These are phyloP conservation scores for Kwoniella sp. DNA, from an alignment of 768 basidiomycete genomes.

Conservation along the genomic window DNA sequence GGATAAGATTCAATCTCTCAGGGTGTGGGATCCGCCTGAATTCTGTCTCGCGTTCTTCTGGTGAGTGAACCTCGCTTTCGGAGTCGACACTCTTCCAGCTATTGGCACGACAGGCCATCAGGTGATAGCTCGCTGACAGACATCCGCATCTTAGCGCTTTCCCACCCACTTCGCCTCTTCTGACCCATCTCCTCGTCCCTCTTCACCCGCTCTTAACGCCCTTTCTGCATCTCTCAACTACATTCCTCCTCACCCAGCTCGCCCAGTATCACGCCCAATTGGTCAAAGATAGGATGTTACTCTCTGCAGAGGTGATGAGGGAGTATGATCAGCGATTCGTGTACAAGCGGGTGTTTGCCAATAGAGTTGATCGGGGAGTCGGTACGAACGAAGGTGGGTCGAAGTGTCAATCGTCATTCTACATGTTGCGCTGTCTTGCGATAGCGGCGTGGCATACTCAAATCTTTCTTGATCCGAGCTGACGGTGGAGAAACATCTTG, in stretches of 20 bases:
- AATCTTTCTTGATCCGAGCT: neutral
- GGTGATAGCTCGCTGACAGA: neutral
- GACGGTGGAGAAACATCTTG: neutral
- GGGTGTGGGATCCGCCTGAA: slow-evolving; percentile 54
- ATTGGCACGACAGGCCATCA: too few relatives aligned
- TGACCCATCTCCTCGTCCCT: slow-evolving; percentile 45
- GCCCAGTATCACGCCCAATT: slow-evolving; percentile 45
- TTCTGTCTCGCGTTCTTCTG: slow-evolving; percentile 54
- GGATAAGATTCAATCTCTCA: slow-evolving; percentile 48
- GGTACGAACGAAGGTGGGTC: slow-evolving; percentile 49
- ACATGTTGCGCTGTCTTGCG: too few relatives aligned
- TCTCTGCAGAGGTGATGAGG: slow-evolving; percentile 54
- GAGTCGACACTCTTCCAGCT: neutral
- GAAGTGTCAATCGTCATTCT: too few relatives aligned
- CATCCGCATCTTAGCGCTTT: slow-evolving; percentile 31
- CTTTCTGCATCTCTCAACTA: slow-evolving; percentile 36
- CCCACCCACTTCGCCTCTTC: slow-evolving; percentile 44
- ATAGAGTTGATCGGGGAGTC: slow-evolving; percentile 45
- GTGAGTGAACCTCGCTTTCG: slow-evolving; percentile 29
- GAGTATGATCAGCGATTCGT: slow-evolving; percentile 55
- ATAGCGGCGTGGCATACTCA: too few relatives aligned
- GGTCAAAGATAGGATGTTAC: slow-evolving; percentile 50
- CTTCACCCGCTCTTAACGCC: slow-evolving; percentile 44
- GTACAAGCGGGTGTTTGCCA: slow-evolving; percentile 49
- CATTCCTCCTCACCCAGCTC: slow-evolving; percentile 44